Conservation (phyloP, 768 basidiomycete genomes). For the Strobilomyces confusus region DNA sequence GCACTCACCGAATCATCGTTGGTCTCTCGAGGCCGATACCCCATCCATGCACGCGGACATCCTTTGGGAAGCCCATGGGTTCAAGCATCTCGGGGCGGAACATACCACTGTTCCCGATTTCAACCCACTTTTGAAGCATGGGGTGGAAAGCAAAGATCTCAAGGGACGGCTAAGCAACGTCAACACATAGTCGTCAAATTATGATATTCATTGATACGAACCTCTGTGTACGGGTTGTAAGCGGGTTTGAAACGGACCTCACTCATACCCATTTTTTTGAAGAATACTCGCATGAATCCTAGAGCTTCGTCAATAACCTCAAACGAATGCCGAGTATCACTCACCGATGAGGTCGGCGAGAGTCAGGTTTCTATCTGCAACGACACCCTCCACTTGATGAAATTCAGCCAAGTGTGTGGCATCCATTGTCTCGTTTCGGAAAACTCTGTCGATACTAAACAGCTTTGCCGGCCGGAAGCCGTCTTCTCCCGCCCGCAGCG, state of each 20-base stretch:
- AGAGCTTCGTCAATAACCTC: background rate
- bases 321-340: slow-evolving; percentile 13
- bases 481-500: slow-evolving; percentile 38
- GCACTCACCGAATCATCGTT: slow-evolving; percentile 91
- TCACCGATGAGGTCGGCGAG: slow-evolving; percentile 92
- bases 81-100: slow-evolving; percentile 99
- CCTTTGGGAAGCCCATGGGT: slow-evolving; percentile 97
- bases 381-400: slow-evolving; percentile 99
- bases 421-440: slow-evolving; percentile 98
- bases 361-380: slow-evolving; percentile 89
- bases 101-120: slow-evolving; percentile 99
- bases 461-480: slow-evolving; percentile 90
- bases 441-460: slow-evolving; percentile 97
- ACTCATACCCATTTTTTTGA: slow-evolving; percentile 94
- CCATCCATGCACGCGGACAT: slow-evolving; percentile 96
- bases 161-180: slow-evolving; percentile 68
- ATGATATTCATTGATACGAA: slow-evolving; percentile 23
- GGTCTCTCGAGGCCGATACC: slow-evolving; percentile 92
- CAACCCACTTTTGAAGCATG: slow-evolving; percentile 90
- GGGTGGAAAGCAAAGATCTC: slow-evolving; percentile 99
- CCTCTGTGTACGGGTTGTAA: slow-evolving; percentile 98
- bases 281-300: slow-evolving; percentile 99
- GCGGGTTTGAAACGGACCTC: slow-evolving; percentile 97
- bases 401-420: slow-evolving; percentile 98
- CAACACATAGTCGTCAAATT: slow-evolving; percentile 1